Conservation (phyloP, 1,284 basidiomycete genomes). For the Vanrija sp. region DNA sequence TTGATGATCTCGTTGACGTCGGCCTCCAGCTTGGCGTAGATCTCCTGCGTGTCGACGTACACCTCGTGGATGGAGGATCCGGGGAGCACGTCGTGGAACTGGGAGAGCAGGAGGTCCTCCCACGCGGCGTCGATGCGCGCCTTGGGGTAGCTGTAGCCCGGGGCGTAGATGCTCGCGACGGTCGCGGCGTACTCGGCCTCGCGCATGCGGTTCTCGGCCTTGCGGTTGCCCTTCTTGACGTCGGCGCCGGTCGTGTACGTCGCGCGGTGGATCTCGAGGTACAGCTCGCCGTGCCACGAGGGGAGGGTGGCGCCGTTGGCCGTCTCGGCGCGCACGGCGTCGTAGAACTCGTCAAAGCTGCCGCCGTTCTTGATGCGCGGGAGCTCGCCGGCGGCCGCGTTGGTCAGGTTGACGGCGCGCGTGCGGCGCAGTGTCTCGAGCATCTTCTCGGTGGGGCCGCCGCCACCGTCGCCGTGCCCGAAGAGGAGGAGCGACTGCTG, state of each 20-base stretch:
- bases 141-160: conserved; percentile 62
- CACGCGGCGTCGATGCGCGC: conserved; percentile 69
- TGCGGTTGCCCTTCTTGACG: conserved; percentile 68
- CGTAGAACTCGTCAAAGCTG: conserved; percentile 79
- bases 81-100: conserved; percentile 86
- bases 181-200: conserved; percentile 77
- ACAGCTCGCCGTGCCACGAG: conserved; percentile 84
- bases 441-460: conserved; percentile 59
- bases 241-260: background rate
- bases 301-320: conserved; percentile 68
- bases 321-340: conserved; percentile 62
- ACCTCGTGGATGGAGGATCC: conserved; percentile 68
- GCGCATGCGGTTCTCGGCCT: conserved; percentile 79
- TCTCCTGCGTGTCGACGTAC: conserved; percentile 20
- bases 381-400: conserved; percentile 46
- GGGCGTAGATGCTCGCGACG: conserved; percentile 64
- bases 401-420: conserved; percentile 63
- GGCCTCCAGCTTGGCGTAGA: conserved; percentile 54
- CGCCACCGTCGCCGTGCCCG: conserved; percentile 77
- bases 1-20: conserved; percentile 67
- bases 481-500: conserved; percentile 67
- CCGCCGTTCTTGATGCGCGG: conserved; percentile 73
- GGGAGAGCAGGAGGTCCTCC: conserved; percentile 82
- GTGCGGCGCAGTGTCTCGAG: conserved; percentile 84
- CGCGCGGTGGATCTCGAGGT: conserved; percentile 71